Evolutionary conservation across 2,329 filamentous ascomycete genomes (phyloP), one percentile per base, ranked within the genome.

Genomic region (Ophiostoma australiae): DNA sequence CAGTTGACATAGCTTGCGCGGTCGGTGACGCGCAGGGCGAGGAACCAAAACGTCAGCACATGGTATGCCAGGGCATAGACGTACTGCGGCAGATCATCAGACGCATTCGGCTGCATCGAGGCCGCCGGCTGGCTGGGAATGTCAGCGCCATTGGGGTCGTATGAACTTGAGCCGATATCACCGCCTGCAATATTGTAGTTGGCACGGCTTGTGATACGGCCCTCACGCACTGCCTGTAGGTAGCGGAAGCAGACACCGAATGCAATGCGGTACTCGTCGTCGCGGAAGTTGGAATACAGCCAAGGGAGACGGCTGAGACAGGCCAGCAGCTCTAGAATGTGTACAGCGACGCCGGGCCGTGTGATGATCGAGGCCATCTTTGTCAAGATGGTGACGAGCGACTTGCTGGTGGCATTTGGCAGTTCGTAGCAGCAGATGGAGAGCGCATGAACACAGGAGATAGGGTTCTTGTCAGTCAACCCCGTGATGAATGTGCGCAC

Each of bases 311-410:
- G 90, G 70, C 94, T 93, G 37, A 99, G 85, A 68, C 93, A 90
- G 11, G 92, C 91, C n/a, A 99, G 83, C 77, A 99, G 98, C 77
- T 99, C 95, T 68, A 99, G 84, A 73, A 99, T 97, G 77, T 99
- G 95, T 73, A 97, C 91, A 11, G 94, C 93, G 48, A 97, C 91
- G 71, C 94, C 89, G 7, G 93, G 90, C 76, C 97, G 94, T 0
- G 95, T 98, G 76, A 99, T 97, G 76, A 97, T 96, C 76, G 94
- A 92, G 0, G 94, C 91, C 92, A 99, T 97, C 78, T 93, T 94
- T 76, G 94, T 91, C 70, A 99, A 84, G 75, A 98, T 92, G 66
- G 89, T 91, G 66, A 94, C 91, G 72, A 98, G 84, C 27, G 89
- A 90, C 78, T 94, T 97, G 77, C 91, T 92, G 69, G 94, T 91